A percentile compares a stretch with the other conserved stretches of the same genome.
Conservation (phyloP, 139 green algal genomes). For the Microglena sp. region DNA sequence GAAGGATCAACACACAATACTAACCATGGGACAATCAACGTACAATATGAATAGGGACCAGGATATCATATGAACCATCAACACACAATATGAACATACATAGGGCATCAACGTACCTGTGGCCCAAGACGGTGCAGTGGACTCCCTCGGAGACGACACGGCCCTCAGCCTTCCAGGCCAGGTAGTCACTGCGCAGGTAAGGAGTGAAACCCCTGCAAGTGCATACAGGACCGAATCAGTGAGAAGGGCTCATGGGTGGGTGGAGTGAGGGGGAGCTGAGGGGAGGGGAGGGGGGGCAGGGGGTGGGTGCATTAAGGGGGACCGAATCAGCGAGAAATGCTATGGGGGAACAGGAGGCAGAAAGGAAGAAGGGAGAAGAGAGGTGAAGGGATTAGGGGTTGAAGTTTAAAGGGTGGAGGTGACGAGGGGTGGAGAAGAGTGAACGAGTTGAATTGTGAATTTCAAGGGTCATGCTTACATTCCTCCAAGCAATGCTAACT, state of each 20-base stretch:
- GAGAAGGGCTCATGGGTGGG: too few relatives aligned
- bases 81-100: background rate
- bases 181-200: conserved; percentile 79
- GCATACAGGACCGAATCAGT: too few relatives aligned
- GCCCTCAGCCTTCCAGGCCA: conserved; percentile 87
- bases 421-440: too few relatives aligned
- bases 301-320: background rate
- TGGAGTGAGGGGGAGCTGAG: too few relatives aligned
- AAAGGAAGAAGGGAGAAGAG: too few relatives aligned
- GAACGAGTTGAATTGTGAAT: too few relatives aligned
- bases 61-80: background rate
- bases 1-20: background rate
- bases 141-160: conserved; percentile 78
- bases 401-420: too few relatives aligned
- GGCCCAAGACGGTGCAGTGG: conserved; percentile 53
- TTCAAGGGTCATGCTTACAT: too few relatives aligned
- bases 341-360: background rate
- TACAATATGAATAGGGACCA: background rate
- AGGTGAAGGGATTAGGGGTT: too few relatives aligned
- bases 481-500: too few relatives aligned
- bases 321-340: background rate
- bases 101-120: conserved; percentile 7
- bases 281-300: background rate
- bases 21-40: background rate
- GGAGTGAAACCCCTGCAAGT: conserved; percentile 87